Percentiles rank a stretch among this genome's conserved stretches.
phyloP scores from a whole-genome alignment of 1,284 basidiomycete genomes.

The Neonothopanus nambi region DNA sequence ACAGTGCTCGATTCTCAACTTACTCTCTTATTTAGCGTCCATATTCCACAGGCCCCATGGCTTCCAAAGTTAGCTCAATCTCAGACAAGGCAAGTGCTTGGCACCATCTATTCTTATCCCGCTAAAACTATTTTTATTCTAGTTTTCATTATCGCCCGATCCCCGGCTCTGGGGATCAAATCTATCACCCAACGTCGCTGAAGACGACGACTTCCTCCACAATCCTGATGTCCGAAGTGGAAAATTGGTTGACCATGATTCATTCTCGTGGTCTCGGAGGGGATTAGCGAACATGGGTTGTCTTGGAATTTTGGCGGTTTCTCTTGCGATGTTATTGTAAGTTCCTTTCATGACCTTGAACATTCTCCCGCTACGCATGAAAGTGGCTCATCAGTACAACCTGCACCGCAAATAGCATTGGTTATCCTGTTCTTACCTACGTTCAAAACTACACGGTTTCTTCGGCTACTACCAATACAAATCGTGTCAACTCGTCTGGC shows the following conservation, averaged over 20 bases:
- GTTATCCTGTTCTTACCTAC: conserved; percentile 54
- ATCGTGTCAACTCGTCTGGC: conserved; percentile 56
- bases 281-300: conserved; percentile 69
- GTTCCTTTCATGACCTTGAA: conserved; percentile 22
- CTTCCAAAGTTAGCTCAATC: too few species aligned
- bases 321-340: conserved; percentile 55
- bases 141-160: conserved; percentile 55
- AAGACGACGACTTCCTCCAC: conserved; percentile 58
- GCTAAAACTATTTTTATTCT: too few species aligned
- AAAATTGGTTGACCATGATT: conserved; percentile 27
- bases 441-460: conserved; percentile 53
- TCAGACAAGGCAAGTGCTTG: too few species aligned
- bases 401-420: conserved; percentile 40
- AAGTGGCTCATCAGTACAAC: too few species aligned
- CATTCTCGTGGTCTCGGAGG: conserved; percentile 43
- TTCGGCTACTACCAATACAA: conserved; percentile 46
- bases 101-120: background rate
- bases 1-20: too few species aligned
- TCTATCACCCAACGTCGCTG: conserved; percentile 45
- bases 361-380: too few species aligned
- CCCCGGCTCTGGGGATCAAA: conserved; percentile 55
- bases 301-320: conserved; percentile 48
- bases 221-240: conserved; percentile 41
- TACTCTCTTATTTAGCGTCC: too few species aligned
- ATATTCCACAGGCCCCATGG: too few species aligned